Base-by-base conservation (phyloP, 2,329 filamentous ascomycete species). In the Paecilomyces dactylethromorphus region DNA sequence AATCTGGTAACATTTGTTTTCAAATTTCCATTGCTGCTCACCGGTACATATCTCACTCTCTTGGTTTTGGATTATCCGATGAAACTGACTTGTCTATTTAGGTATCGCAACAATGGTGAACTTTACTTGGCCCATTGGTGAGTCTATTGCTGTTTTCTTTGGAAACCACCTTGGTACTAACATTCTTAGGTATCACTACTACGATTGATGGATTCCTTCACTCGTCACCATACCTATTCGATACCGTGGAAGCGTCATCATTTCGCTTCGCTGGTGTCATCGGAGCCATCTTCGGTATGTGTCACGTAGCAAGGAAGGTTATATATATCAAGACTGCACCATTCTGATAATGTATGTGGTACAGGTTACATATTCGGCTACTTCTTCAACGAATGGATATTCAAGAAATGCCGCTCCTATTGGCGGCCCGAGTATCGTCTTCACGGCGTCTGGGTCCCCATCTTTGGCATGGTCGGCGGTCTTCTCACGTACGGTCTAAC, bases 51-150 rank as follows among this genome's bases (percentile, higher is more conserved):
- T 58, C 21, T 49, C 21, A 15, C 6, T 54, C 15, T 60, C 51
- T 56, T 57, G 26, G 4, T 45, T 7, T 18, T 3, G 4, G 18
- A 21, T 12, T 52, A 5, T 7, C 21, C 58, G 4, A 32, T 50
- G 7, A 15, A 22, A 24, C 22, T 52, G 15, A 52, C 55, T 55
- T 8, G 31, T 59, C 35, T 12, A 59, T 11, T 22, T 58, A 55
- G 65, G 60, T 18, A 53, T 75, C 33, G 65, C 70, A 13, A 68
- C 66, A n/a, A 64, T 75, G 66, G 68, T 74, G 13, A 73, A 68
- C 24, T 74, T 74, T 56, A 71, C 67, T 49, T 75, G 71, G 73
- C 71, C 73, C 0, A 75, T 75, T 57, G 72, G 72, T 66, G 58
- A 45, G 65, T 10, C 58, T 33, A 18, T 4, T 3, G 45, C 13